phyloP scores from a whole-genome alignment of 768 basidiomycete species.

The Boletus rex-veris region DNA sequence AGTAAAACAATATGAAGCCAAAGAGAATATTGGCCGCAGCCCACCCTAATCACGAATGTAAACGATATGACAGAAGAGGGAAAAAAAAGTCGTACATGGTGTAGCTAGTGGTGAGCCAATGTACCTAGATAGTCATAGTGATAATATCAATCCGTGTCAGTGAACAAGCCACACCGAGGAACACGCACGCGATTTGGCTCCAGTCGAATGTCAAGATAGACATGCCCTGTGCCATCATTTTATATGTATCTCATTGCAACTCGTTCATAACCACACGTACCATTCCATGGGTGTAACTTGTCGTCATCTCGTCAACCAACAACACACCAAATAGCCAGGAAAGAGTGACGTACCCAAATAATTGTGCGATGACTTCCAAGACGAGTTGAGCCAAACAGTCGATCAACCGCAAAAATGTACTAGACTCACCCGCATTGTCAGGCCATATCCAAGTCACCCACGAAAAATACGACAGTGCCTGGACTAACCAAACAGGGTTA shows the following conservation, averaged over 20 bases:
- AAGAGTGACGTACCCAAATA: constrained; percentile 40
- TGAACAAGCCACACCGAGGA: neutral
- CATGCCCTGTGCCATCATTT: constrained; percentile 44
- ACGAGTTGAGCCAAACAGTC: constrained; percentile 8
- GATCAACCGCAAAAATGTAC: neutral
- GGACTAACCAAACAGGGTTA: constrained; percentile 25
- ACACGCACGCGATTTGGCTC: constrained; percentile 53
- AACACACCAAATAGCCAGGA: neutral
- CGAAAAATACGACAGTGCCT: constrained; percentile 54
- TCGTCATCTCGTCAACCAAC: neutral
- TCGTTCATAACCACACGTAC: constrained; percentile 22
- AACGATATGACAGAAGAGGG: neutral
- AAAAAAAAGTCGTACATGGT: constrained; percentile 42
- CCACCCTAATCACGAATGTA: constrained; percentile 48
- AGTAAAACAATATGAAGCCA: constrained; percentile 73
- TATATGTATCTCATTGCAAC: neutral
- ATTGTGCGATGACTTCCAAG: constrained; percentile 39
- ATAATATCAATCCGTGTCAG: neutral
- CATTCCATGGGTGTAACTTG: constrained; percentile 43
- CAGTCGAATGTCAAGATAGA: constrained; percentile 78
- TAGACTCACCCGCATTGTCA: constrained; percentile 41
- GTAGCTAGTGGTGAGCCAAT: constrained; percentile 57
- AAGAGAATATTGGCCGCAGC: constrained; percentile 67
- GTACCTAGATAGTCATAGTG: constrained; percentile 15
- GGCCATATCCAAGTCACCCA: constrained; percentile 58